Evolutionary conservation across 2,329 filamentous ascomycete species (phyloP).

Genomic region (Helotiales sp.): DNA sequence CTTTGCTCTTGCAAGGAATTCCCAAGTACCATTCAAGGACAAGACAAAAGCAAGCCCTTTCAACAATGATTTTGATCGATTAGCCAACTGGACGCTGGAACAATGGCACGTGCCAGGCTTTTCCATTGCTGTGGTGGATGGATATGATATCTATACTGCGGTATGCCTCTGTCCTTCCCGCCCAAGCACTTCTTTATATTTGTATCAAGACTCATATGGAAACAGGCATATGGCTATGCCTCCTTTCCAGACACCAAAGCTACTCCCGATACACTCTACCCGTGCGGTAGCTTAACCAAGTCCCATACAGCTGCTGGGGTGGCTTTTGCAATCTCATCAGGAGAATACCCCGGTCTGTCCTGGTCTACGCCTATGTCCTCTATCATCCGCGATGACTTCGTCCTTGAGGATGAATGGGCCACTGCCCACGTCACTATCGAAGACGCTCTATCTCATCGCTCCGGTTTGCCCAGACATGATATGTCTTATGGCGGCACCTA

Average conservation of each 20-base stretch:
- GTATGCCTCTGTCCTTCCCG: constrained; percentile 31
- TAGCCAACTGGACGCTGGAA: constrained; percentile 35
- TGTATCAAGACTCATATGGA: neutral
- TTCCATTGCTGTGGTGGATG: constrained; percentile 48
- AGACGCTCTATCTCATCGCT: constrained; percentile 54
- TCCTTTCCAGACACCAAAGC: constrained; percentile 39
- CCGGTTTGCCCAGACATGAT: constrained; percentile 49
- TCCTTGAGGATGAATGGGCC: constrained; percentile 46
- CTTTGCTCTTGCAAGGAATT: neutral
- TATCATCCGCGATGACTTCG: constrained; percentile 53
- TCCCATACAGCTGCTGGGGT: constrained; percentile 52
- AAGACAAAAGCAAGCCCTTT: constrained; percentile 19
- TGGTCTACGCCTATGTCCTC: constrained; percentile 49
- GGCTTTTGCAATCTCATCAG: constrained; percentile 48
- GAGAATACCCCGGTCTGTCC: constrained; percentile 38
- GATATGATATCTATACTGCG: constrained; percentile 42
- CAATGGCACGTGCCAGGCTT: constrained; percentile 50
- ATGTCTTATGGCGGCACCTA: constrained; percentile 32
- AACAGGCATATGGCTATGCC: constrained; percentile 41
- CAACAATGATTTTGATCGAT: constrained; percentile 19
- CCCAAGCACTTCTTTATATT: neutral
- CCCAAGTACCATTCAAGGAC: neutral
- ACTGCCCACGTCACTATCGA: constrained; percentile 53
- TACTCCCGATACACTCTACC: constrained; percentile 52
- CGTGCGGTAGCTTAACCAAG: constrained; percentile 57